Conservation (phyloP, 441 rosid genomes). For the Arabidopsis hybrid region DNA sequence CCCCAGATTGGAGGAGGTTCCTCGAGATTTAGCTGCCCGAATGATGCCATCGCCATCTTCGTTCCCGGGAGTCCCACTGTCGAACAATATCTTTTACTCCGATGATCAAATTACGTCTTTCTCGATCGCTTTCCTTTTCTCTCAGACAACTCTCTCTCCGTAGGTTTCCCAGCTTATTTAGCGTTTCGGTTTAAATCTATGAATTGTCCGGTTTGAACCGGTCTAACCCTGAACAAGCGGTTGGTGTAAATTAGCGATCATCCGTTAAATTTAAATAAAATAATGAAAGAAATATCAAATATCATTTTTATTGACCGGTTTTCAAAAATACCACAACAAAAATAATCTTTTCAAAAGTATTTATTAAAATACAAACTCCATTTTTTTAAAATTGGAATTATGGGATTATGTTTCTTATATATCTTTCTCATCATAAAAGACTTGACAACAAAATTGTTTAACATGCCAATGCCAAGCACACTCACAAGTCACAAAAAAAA, state of each 20-base stretch:
- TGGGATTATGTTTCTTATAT: not conserved
- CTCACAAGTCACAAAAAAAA: no score
- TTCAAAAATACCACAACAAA: not conserved
- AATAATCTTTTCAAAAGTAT: not conserved
- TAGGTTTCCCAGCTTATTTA: not conserved
- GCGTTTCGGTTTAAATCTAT: conserved; percentile 14
- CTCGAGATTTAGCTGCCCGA: conserved; percentile 73
- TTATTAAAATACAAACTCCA: not conserved
- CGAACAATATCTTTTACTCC: not conserved
- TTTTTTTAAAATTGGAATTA: no score
- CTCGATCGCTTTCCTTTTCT: conserved; percentile 4
- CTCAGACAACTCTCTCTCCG: not conserved
- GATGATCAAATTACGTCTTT: conserved; percentile 14
- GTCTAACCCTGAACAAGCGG: not conserved
- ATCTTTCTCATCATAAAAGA: not conserved
- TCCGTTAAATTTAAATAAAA: no score
- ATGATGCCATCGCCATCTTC: conserved; percentile 63
- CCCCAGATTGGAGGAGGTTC: conserved; percentile 78
- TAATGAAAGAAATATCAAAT: not conserved
- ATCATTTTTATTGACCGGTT: not conserved
- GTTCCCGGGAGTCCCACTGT: conserved; percentile 4
- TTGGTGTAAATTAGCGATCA: not conserved
- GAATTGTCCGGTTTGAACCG: conserved; percentile 19
- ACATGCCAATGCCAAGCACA: not conserved
- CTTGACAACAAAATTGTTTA: not conserved